phyloP scores from a whole-genome alignment of 2,329 filamentous ascomycete genomes.

The Fusarium oligoseptatum region DNA sequence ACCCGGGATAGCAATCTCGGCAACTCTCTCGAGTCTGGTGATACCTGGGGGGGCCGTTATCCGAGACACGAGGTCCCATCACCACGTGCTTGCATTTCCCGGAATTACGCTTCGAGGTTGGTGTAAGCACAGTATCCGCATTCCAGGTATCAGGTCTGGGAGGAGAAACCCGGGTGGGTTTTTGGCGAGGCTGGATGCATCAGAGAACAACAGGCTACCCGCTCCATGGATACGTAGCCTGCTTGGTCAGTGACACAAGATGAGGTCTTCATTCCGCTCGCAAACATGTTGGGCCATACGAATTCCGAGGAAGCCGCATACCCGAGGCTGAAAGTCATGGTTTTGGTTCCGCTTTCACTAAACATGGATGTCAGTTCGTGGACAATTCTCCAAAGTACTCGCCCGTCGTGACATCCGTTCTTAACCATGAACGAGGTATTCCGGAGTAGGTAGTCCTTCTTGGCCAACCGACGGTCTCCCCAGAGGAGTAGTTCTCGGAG shows the following conservation, averaged over 20 bases:
- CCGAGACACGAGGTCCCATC: constrained; percentile 28
- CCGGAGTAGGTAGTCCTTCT: background rate
- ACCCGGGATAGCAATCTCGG: constrained; percentile 31
- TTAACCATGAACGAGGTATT: background rate
- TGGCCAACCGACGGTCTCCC: background rate
- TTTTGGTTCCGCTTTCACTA: background rate
- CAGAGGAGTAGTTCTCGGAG: background rate
- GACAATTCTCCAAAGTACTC: background rate
- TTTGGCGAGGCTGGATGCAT: background rate
- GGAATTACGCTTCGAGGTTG: constrained; percentile 43
- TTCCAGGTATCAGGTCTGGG: background rate
- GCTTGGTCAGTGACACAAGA: background rate
- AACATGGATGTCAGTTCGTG: background rate
- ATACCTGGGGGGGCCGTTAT: constrained; percentile 37
- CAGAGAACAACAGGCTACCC: background rate
- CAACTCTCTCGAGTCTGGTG: constrained; percentile 34
- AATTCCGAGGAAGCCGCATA: background rate
- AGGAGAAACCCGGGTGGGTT: background rate
- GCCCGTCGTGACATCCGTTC: background rate
- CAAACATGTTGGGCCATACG: constrained; percentile 2
- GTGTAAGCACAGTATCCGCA: constrained; percentile 46
- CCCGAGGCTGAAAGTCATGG: background rate
- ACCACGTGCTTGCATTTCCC: constrained; percentile 47
- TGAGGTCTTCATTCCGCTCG: background rate
- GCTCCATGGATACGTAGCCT: background rate